Percentiles rank a stretch among this genome's conserved stretches.
phyloP scores from a whole-genome alignment of 306 rosid species.

The Trichosanthes truncata region DNA sequence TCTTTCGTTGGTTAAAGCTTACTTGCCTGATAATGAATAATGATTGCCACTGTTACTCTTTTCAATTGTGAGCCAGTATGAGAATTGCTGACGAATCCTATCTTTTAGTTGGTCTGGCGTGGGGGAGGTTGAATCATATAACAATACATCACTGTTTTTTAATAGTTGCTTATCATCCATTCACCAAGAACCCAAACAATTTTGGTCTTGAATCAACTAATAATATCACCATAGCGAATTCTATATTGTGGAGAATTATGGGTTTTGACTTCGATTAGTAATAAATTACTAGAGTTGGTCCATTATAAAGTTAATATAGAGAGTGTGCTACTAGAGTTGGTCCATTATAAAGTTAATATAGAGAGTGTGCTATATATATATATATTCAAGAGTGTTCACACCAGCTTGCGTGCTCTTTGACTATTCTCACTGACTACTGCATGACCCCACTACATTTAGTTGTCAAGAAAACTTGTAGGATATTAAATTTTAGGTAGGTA shows the following conservation, averaged over 20 bases:
- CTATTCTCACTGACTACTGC: too few relatives aligned
- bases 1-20: neutral
- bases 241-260: neutral
- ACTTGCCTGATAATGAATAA: neutral
- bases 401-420: too few relatives aligned
- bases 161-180: neutral
- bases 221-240: neutral
- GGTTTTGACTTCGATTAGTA: neutral
- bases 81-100: neutral
- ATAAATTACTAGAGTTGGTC: neutral
- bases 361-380: too few relatives aligned
- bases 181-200: neutral
- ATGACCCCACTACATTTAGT: too few relatives aligned
- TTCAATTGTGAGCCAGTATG: neutral
- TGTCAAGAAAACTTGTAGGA: too few relatives aligned
- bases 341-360: neutral
- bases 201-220: neutral
- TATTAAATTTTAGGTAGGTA: too few relatives aligned
- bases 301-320: neutral
- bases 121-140: neutral
- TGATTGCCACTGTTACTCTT: neutral
- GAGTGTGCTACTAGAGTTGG: neutral
- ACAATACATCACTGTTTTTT: too few relatives aligned
- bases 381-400: too few relatives aligned
- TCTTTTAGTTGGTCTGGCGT: neutral